Evolutionary conservation across 805 yeast genomes (phyloP).

Genomic region (Metschnikowia kunwiensis): DNA sequence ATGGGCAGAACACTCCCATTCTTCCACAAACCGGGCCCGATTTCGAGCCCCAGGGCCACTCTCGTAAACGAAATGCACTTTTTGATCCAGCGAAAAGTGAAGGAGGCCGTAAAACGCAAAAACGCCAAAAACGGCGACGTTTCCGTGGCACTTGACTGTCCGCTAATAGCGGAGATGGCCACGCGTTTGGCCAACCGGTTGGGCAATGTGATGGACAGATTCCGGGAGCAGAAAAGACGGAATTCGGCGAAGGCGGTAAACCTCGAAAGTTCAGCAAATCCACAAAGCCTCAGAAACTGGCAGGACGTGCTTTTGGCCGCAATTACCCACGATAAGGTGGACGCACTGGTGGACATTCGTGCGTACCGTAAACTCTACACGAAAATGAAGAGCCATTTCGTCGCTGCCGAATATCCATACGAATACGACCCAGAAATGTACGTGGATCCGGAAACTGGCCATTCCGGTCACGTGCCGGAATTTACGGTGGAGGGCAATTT

Average conservation of each 20-base stretch:
- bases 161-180: slow-evolving; percentile 11
- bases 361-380: slow-evolving; percentile 19
- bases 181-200: slow-evolving; percentile 14
- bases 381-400: slow-evolving; percentile 27
- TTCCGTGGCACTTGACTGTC: slow-evolving; percentile 2
- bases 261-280: too few species aligned
- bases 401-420: slow-evolving; percentile 25
- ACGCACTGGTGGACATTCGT: slow-evolving; percentile 4
- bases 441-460: slow-evolving; percentile 5
- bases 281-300: slow-evolving; percentile 11
- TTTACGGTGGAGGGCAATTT: slow-evolving; percentile 14
- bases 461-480: slow-evolving; percentile 10
- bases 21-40: slow-evolving; percentile 2
- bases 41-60: slow-evolving; percentile 10
- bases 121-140: not conserved
- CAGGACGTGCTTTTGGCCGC: slow-evolving; percentile 16
- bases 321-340: slow-evolving; percentile 4
- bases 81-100: slow-evolving; percentile 9
- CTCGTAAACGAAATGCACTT: slow-evolving; percentile 19
- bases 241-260: not conserved
- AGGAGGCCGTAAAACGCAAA: not conserved
- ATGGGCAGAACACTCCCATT: slow-evolving; percentile 1
- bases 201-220: slow-evolving; percentile 4
- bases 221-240: not conserved
- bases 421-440: slow-evolving; percentile 23